Percentiles rank a stretch among this genome's conserved stretches.
Conservation (phyloP, 2,329 filamentous ascomycete species). For the Fonsecaea erecta region DNA sequence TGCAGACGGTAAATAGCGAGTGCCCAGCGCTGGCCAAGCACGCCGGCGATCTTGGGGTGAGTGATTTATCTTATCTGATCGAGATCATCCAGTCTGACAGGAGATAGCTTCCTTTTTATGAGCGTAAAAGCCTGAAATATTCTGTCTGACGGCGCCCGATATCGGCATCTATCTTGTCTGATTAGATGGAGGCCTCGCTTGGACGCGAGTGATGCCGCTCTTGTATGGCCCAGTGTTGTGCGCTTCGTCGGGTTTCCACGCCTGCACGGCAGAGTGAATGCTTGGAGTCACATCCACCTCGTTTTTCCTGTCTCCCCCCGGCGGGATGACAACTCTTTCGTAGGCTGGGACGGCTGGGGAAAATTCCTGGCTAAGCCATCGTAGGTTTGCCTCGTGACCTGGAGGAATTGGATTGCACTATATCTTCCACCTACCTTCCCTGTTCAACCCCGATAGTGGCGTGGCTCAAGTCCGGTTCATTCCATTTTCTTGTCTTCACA, state of each 20-base stretch:
- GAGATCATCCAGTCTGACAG: conserved; percentile 12
- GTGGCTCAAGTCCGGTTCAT: not conserved
- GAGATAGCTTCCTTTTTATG: not conserved
- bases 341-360: not conserved
- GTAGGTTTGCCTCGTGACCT: not conserved
- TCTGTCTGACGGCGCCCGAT: conserved; percentile 11
- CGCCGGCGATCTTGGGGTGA: conserved; percentile 18
- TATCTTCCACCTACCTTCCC: not conserved
- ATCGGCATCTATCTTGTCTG: conserved; percentile 32
- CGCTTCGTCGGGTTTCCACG: not conserved
- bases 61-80: conserved; percentile 35
- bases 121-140: not conserved
- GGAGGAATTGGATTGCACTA: not conserved
- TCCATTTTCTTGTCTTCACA: not conserved
- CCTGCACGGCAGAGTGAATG: not conserved
- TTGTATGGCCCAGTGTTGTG: not conserved
- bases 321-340: not conserved
- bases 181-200: conserved; percentile 22
- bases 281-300: not conserved
- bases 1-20: conserved; percentile 10
- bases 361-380: not conserved
- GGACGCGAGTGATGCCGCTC: not conserved
- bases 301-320: not conserved
- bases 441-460: not conserved
- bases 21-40: not conserved